Percentiles rank a stretch among this genome's conserved stretches.
phyloP scores from a whole-genome alignment of 352 stramenopile species.

The Phytopythium oedochilum region DNA sequence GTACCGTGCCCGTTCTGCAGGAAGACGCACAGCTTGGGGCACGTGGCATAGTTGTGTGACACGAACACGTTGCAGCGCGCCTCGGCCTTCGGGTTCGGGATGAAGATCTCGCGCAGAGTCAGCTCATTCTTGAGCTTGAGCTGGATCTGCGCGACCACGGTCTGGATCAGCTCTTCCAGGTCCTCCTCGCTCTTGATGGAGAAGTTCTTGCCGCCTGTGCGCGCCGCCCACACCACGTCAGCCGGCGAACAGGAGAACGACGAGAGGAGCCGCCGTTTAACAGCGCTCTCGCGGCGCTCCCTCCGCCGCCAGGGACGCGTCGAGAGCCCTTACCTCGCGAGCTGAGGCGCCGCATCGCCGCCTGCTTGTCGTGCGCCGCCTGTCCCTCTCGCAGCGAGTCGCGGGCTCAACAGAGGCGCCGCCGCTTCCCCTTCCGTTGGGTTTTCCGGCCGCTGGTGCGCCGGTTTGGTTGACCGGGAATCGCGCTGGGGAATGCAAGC shows the following conservation, averaged over 20 bases:
- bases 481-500: neutral
- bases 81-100: constrained; percentile 85
- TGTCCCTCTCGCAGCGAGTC: neutral
- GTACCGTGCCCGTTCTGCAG: constrained; percentile 62
- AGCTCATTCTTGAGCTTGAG: constrained; percentile 84
- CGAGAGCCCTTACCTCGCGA: constrained; percentile 30
- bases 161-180: constrained; percentile 82
- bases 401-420: neutral
- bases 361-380: neutral
- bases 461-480: neutral
- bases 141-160: constrained; percentile 80
- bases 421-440: neutral
- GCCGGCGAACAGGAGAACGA: neutral
- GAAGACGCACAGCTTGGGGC: constrained; percentile 79
- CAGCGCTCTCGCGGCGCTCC: neutral
- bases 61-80: constrained; percentile 86
- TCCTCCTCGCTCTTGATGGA: constrained; percentile 80
- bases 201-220: constrained; percentile 57
- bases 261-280: neutral
- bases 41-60: constrained; percentile 74
- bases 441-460: neutral
- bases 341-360: constrained; percentile 47
- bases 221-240: constrained; percentile 3
- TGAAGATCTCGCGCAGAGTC: constrained; percentile 80
- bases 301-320: neutral